Conservation (phyloP, 2,329 filamentous ascomycete species). For the Phialophora expanda region DNA sequence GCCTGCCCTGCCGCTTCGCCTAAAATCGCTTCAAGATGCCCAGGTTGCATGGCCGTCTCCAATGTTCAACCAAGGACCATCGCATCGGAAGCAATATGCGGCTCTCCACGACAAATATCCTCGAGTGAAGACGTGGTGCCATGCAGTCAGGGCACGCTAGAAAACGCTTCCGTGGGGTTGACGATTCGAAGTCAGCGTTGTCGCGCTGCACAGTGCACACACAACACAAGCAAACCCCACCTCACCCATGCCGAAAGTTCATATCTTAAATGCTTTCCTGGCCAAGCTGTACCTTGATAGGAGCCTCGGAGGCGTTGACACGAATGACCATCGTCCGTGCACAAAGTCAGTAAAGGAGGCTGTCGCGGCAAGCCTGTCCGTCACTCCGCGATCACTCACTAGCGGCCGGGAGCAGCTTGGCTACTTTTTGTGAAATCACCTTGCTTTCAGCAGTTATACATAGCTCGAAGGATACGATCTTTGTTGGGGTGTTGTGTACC, state of each 20-base stretch:
- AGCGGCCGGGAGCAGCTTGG: no score
- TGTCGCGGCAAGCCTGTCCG: neutral
- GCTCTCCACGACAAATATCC: neutral
- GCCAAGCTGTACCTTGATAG: neutral
- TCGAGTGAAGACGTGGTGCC: neutral
- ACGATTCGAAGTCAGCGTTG: neutral
- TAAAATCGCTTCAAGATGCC: neutral
- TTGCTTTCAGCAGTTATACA: neutral
- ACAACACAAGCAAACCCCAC: neutral
- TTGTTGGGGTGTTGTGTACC: slow-evolving; percentile 3
- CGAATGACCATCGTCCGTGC: neutral
- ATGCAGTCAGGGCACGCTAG: neutral
- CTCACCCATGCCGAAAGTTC: neutral
- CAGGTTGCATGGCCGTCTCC: neutral
- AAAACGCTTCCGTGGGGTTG: neutral
- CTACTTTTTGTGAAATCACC: neutral
- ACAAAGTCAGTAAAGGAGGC: neutral
- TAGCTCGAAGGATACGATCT: neutral
- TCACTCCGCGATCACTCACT: no score
- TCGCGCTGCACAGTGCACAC: neutral
- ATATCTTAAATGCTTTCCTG: neutral
- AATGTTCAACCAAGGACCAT: neutral
- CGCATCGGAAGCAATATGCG: neutral
- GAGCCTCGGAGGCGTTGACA: neutral
- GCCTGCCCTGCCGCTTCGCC: neutral